Base-by-base conservation (phyloP, 1,284 basidiomycete genomes). In the Trametes sp. region DNA sequence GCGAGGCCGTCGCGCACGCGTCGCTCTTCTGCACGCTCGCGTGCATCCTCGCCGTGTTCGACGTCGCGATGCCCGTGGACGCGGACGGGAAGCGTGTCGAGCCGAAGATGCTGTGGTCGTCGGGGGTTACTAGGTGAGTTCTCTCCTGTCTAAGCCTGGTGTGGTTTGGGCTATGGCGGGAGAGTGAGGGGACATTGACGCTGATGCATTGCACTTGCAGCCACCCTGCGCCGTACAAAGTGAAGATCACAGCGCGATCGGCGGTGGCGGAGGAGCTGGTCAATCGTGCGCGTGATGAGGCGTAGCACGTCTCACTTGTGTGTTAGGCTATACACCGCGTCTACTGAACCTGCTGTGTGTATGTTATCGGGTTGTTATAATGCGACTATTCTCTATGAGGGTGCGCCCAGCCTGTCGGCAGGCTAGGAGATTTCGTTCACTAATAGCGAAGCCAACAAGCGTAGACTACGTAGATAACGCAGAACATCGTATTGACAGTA, bases 81-180 rank as follows among this genome's bases (percentile, higher is more conserved):
- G 62, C 29, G 26, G 29, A 48, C 9, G 64, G 67, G 16, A 44
- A 69, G 16, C 69, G 66, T 4, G 70, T 76, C 42, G 62, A 69
- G 44, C 75, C 77, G 11, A 61, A 65, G 54, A 60, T 74, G 23
- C 69, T 72, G 42, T 73, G 69, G 49, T 58, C 64, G 26, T 69
- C 66, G 14, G 71, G 72, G 7, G 71, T 70, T 31, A 72, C 72
- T 31, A 62, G 66, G 73, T 73, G 19, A n/a, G 59, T 50, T 11
- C 16, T 19, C 23, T 28, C 24, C 28, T 38, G 1, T 9, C 19
- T 1, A 21, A 8, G n/a, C 11, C n/a, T 44, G 16, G 45, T 29
- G 11, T 54, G 10, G 33, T 70, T n/a, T 41, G n/a, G n/a, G n/a
- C n/a, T n/a, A n/a, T n/a, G n/a, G n/a, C n/a, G n/a, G n/a, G n/a